Percentiles rank a stretch among this genome's conserved stretches.
Evolutionary conservation across 345 rosid genomes (phyloP).

Genomic region (Eucalyptus marginata): DNA sequence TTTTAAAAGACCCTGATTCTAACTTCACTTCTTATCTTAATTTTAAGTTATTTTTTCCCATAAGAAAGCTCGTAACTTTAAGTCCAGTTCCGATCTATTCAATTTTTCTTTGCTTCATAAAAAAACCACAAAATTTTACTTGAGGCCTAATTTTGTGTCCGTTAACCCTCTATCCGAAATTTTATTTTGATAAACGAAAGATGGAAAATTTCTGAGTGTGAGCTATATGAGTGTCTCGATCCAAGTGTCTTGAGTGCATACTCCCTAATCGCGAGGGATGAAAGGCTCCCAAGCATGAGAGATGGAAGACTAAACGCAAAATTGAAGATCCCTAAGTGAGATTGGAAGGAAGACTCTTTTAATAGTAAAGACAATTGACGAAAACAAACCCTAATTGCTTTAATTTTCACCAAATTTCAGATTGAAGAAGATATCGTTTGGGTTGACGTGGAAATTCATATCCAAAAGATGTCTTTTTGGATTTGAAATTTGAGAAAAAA

Average conservation of each 20-base stretch:
- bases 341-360: not conserved
- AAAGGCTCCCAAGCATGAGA: not conserved
- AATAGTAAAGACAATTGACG: too few relatives aligned
- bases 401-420: too few relatives aligned
- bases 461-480: not conserved
- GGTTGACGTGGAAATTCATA: not conserved
- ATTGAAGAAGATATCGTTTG: not conserved
- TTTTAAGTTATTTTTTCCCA: too few relatives aligned
- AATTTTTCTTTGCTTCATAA: not conserved
- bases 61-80: not conserved
- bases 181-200: not conserved
- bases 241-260: not conserved
- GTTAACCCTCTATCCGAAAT: not conserved
- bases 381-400: not conserved
- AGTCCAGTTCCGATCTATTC: not conserved
- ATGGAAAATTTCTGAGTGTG: not conserved
- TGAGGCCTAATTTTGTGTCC: not conserved
- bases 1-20: not conserved
- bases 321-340: not conserved
- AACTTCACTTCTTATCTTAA: not conserved
- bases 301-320: fast-evolving
- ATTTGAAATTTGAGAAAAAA: not conserved
- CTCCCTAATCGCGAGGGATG: not conserved
- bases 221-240: not conserved
- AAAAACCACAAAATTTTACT: too few relatives aligned